phyloP scores from a whole-genome alignment of 805 yeast species.

The Saccharomycopsis sp. region DNA sequence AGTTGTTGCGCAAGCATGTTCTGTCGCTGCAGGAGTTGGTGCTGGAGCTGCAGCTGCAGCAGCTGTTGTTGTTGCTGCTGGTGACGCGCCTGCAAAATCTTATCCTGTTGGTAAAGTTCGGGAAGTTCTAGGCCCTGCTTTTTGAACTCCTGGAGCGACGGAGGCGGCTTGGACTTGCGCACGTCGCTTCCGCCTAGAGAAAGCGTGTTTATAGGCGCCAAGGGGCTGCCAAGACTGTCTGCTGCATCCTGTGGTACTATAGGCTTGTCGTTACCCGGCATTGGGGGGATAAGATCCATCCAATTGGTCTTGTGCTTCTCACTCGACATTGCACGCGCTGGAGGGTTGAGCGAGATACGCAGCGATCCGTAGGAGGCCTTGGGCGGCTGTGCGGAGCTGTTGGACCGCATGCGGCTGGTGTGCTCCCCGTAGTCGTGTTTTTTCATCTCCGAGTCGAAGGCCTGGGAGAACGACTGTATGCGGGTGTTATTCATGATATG shows the following conservation, averaged over 20 bases:
- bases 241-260: background rate
- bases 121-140: constrained; percentile 12
- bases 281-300: constrained; percentile 27
- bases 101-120: constrained; percentile 6
- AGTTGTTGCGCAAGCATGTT: constrained; percentile 15
- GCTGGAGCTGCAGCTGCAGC: constrained; percentile 17
- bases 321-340: background rate
- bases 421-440: constrained; percentile 16
- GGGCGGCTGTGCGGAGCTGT: background rate
- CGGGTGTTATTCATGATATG: constrained; percentile 12
- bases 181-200: background rate
- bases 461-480: constrained; percentile 12
- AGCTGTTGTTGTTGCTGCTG: constrained; percentile 10
- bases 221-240: background rate
- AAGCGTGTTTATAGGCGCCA: background rate
- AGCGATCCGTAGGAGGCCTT: background rate
- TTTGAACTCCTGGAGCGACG: constrained; percentile 10
- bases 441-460: constrained; percentile 14
- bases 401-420: constrained; percentile 1
- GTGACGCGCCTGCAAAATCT: background rate
- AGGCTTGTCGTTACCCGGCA: constrained; percentile 19
- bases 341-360: background rate
- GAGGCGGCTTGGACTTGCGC: constrained; percentile 12
- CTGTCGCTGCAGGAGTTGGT: constrained; percentile 9
- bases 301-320: constrained; percentile 22